Evolutionary conservation across 768 basidiomycete species (phyloP).

Genomic region (Lactarius hatsudake): DNA sequence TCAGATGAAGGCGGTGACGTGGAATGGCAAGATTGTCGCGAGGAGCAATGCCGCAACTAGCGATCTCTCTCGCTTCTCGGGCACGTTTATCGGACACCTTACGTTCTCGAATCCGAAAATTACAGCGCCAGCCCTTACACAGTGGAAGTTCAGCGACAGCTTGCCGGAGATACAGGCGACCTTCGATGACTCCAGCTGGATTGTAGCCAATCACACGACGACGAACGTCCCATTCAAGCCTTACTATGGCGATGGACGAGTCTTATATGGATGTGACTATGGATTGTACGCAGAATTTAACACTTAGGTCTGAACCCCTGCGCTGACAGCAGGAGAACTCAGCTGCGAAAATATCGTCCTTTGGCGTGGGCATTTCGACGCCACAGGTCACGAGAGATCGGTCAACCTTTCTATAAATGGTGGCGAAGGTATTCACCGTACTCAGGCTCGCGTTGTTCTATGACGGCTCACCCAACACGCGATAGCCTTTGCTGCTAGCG

Average conservation of each 20-base stretch:
- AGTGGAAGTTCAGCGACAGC: constrained; percentile 76
- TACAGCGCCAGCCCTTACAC: constrained; percentile 47
- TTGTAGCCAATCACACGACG: constrained; percentile 61
- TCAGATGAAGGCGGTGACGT: constrained; percentile 51
- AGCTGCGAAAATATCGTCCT: constrained; percentile 83
- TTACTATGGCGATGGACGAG: constrained; percentile 67
- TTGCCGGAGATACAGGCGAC: constrained; percentile 60
- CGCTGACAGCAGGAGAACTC: constrained; percentile 11
- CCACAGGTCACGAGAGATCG: constrained; percentile 55
- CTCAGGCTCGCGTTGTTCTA: constrained; percentile 3
- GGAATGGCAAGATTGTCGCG: constrained; percentile 60
- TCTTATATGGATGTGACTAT: constrained; percentile 87
- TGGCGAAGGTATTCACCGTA: constrained; percentile 52
- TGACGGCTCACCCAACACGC: background rate
- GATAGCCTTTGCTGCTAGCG: constrained; percentile 75
- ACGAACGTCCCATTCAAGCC: constrained; percentile 73
- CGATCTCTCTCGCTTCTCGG: constrained; percentile 34
- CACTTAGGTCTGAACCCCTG: background rate
- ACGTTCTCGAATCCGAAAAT: constrained; percentile 36
- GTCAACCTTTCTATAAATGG: constrained; percentile 80
- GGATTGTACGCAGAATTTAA: constrained; percentile 52
- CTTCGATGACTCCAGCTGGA: constrained; percentile 68
- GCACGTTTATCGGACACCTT: constrained; percentile 52
- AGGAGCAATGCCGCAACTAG: constrained; percentile 37
- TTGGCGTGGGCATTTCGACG: constrained; percentile 78